Base-by-base conservation (phyloP, 2,329 filamentous ascomycete species). In the Nigrospora osmanthi region DNA sequence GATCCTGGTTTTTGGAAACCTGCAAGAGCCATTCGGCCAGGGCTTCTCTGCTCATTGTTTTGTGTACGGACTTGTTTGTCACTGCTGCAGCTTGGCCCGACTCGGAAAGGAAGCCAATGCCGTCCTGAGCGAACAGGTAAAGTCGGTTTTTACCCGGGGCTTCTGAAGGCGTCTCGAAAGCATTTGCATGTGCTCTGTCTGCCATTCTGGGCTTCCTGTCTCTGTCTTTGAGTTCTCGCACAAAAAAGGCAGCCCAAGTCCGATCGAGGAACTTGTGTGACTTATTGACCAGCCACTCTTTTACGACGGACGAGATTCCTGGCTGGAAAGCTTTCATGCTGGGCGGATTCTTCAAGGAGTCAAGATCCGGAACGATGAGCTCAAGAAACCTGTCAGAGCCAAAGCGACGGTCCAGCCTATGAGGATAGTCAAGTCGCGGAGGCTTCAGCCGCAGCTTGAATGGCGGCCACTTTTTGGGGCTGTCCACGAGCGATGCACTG, bases 301-400 rank as follows among this genome's bases (percentile, higher is more conserved):
- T 47, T 13, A 69, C 61, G 28, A 73, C 55, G 1, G 63, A 51
- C 1, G 66, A 51, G 1, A 59, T 50, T 1, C 61, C 60, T 17
- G 51, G 51, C n/a, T 47, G 47, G 12, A 57, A 66, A 46, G 32
- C 31, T 11, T 40, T 45, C 14, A 44, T 30, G 2, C 68, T 53
- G 14, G 58, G 62, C 9, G 3, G 67, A 46, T 45, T 34, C 9
- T 45, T 48, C 3, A 41, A 35, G 2, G 30, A 30, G 15, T 49
- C 47, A 23, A 49, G 44, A n/a, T 41, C 38, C 10, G 79, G 78
- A 6, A 81, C 63, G 5, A 69, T 56, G 1, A 83, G 46, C 43
- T 82, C 76, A 1, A 83, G 48, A 38, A 81, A 81, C 0, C 80
- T 68, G 49, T 83, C 78, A 0, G 70, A 59, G 0, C 80, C 78